A percentile compares a stretch with the other conserved stretches of the same genome.
Conservation (phyloP, 306 rosid species). For the Geum urbanum region DNA sequence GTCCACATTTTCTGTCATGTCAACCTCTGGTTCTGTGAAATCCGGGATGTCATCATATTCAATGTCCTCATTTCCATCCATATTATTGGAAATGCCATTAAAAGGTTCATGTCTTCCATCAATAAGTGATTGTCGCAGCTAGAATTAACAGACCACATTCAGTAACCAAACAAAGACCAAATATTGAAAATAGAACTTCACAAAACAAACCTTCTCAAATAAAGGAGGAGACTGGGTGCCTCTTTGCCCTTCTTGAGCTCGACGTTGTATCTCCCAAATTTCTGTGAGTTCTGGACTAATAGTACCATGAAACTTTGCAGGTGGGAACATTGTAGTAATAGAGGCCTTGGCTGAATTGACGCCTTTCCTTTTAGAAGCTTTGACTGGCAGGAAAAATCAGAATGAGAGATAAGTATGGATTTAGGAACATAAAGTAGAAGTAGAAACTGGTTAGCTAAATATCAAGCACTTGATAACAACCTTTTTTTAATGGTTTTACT, state of each 20-base stretch:
- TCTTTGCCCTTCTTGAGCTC: constrained; percentile 38
- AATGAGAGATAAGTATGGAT: constrained; percentile 14
- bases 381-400: constrained; percentile 43
- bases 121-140: constrained; percentile 73
- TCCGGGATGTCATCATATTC: constrained; percentile 38
- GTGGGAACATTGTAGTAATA: constrained; percentile 61
- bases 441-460: constrained; percentile 5
- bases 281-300: constrained; percentile 63
- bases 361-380: constrained; percentile 38
- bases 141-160: constrained; percentile 29
- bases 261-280: constrained; percentile 51
- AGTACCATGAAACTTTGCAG: constrained; percentile 73
- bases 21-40: constrained; percentile 40
- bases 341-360: constrained; percentile 29
- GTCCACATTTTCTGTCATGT: constrained; percentile 35
- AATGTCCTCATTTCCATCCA: constrained; percentile 47
- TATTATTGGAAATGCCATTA: constrained; percentile 35
- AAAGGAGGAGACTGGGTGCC: constrained; percentile 44
- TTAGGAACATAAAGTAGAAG: constrained; percentile 1
- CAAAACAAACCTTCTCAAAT: constrained; percentile 60
- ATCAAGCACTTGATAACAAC: constrained; percentile 32
- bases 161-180: constrained; percentile 9
- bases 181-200: background rate
- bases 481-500: constrained; percentile 84
- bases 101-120: constrained; percentile 44